These are phyloP conservation scores for Xanthoparmelia taractica DNA, from an alignment of 495 filamentous ascomycete genomes.

Conservation along the genomic window DNA sequence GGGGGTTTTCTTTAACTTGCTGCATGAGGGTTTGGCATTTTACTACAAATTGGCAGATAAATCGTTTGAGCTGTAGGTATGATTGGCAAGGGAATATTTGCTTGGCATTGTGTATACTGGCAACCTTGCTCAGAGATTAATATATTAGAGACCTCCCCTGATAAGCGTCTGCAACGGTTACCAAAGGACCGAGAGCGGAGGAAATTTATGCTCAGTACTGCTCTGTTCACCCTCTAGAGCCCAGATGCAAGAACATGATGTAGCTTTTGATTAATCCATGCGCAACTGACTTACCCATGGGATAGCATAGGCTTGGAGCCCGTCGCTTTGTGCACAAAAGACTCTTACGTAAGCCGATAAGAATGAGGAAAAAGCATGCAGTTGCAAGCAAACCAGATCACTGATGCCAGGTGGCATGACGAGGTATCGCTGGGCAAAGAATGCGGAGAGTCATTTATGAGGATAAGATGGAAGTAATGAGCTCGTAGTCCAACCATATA, in stretches of 20 bases:
- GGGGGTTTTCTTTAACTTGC: too few species aligned
- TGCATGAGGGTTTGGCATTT: too few species aligned
- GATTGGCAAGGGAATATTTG: too few species aligned
- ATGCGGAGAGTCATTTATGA: not conserved
- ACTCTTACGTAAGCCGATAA: not conserved
- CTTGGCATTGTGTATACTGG: too few species aligned
- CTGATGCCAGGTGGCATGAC: not conserved
- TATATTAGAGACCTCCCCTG: too few species aligned
- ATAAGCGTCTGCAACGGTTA: too few species aligned
- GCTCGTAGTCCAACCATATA: not conserved
- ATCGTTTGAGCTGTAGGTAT: too few species aligned
- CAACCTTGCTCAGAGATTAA: too few species aligned
- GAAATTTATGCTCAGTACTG: too few species aligned
- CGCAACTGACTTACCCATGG: not conserved
- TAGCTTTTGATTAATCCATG: not conserved
- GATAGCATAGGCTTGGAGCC: not conserved
- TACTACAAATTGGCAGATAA: too few species aligned
- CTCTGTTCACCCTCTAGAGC: too few species aligned
- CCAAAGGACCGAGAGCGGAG: too few species aligned
- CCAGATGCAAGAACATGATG: not conserved
- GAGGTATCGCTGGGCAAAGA: not conserved
- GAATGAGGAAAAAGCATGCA: not conserved
- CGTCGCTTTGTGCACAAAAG: not conserved
- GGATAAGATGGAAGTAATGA: not conserved
- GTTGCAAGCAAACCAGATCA: not conserved